A percentile compares a stretch with the other conserved stretches of the same genome.
phyloP scores from a whole-genome alignment of 164 flowering plant species.

The Magnolia kwangsiensis region DNA sequence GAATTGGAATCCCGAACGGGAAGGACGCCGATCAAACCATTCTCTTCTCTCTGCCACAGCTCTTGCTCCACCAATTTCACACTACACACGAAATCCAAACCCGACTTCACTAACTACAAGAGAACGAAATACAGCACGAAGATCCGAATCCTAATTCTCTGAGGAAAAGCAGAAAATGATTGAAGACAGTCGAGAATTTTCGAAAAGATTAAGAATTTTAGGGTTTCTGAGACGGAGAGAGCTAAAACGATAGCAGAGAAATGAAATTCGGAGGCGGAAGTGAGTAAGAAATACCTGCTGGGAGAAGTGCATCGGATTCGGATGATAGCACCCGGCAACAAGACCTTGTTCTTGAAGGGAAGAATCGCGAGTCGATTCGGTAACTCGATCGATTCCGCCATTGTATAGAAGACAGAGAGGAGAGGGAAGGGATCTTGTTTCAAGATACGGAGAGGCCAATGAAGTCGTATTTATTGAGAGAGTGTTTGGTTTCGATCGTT shows the following conservation, averaged over 20 bases:
- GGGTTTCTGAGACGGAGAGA: not conserved
- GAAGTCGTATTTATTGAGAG: not conserved
- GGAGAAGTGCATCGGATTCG: conserved; percentile 97
- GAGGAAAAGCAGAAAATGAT: not conserved
- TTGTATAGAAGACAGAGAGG: conserved; percentile 9
- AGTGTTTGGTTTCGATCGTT: no score
- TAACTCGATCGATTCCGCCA: conserved; percentile 86
- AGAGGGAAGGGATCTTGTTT: not conserved
- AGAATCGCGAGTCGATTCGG: conserved; percentile 91
- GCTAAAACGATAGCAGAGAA: not conserved
- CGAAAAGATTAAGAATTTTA: not conserved
- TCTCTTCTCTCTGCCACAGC: conserved; percentile 98
- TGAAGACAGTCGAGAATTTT: not conserved
- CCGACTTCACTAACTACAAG: not conserved
- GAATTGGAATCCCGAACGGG: conserved; percentile 86
- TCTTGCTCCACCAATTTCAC: conserved; percentile 99
- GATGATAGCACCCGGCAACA: conserved; percentile 93
- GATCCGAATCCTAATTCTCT: not conserved
- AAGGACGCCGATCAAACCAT: conserved; percentile 87
- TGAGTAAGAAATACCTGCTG: conserved; percentile 52
- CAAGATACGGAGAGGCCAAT: not conserved
- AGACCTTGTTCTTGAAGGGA: conserved; percentile 93
- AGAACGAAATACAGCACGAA: not conserved
- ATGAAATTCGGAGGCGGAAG: not conserved
- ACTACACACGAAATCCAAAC: conserved; percentile 27